A percentile compares a stretch with the other conserved stretches of the same genome.
These are phyloP conservation scores for Rhodotorula sp. DNA, from an alignment of 1,284 basidiomycete genomes.

Conservation along the genomic window DNA sequence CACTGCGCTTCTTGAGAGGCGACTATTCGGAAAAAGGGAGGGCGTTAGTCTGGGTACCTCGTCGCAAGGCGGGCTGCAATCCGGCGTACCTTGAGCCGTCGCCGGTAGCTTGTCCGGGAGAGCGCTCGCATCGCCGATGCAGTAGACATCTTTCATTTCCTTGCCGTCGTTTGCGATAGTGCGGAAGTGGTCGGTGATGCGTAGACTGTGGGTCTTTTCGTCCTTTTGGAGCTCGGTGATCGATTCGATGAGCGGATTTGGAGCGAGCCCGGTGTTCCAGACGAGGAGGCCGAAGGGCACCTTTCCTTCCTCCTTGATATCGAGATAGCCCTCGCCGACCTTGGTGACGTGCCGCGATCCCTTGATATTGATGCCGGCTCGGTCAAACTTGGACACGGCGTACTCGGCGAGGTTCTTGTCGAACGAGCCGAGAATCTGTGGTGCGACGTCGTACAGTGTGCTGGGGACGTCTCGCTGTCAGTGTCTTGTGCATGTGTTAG, in stretches of 20 bases:
- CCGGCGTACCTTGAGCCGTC: slow-evolving; percentile 46
- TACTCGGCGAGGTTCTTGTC: slow-evolving; percentile 45
- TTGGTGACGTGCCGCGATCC: slow-evolving; percentile 32
- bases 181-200: slow-evolving; percentile 65
- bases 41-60: no score
- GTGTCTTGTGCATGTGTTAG: no score
- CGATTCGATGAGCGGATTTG: slow-evolving; percentile 70
- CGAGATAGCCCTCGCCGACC: slow-evolving; percentile 36
- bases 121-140: slow-evolving; percentile 70
- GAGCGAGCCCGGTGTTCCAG: slow-evolving; percentile 67
- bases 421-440: slow-evolving; percentile 45
- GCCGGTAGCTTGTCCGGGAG: slow-evolving; percentile 53
- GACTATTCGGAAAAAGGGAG: slow-evolving; percentile 27
- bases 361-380: slow-evolving; percentile 34
- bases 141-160: slow-evolving; percentile 42
- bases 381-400: slow-evolving; percentile 45
- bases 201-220: slow-evolving; percentile 58
- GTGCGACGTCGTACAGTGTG: slow-evolving; percentile 44
- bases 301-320: slow-evolving; percentile 44
- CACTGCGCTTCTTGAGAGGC: slow-evolving; percentile 47
- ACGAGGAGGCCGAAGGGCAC: slow-evolving; percentile 78
- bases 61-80: not conserved
- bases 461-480: not conserved
- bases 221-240: slow-evolving; percentile 65
- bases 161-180: slow-evolving; percentile 46